phyloP scores from a whole-genome alignment of 148 eudicot genomes.

The Spergularia bocconei region DNA sequence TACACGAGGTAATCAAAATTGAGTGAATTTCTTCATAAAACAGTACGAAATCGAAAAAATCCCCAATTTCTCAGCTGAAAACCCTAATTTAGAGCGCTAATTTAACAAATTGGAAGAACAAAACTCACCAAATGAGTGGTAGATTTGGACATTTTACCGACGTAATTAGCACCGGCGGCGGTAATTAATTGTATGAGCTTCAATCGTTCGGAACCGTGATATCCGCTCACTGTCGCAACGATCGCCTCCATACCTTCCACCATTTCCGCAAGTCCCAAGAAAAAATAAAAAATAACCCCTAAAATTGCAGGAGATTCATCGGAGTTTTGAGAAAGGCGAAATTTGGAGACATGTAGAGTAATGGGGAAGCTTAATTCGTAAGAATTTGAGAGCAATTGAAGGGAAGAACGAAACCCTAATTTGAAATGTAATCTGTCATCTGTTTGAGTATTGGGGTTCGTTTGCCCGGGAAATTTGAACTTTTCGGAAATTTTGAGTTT shows the following conservation, averaged over 20 bases:
- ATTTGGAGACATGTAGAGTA: background rate
- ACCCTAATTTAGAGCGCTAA: background rate
- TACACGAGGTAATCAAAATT: too few relatives aligned
- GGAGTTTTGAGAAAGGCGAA: background rate
- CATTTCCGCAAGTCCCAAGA: conserved; percentile 3
- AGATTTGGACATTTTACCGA: conserved; percentile 59
- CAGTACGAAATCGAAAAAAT: background rate
- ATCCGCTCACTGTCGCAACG: conserved; percentile 80
- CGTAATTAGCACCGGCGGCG: conserved; percentile 58
- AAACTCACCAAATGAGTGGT: conserved; percentile 70
- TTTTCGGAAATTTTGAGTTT: too few relatives aligned
- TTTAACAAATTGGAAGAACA: background rate
- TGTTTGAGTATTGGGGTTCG: too few relatives aligned
- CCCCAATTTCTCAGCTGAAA: background rate
- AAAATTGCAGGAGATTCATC: background rate
- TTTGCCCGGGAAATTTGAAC: too few relatives aligned
- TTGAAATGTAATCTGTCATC: background rate
- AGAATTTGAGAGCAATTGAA: background rate
- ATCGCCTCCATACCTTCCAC: conserved; percentile 63
- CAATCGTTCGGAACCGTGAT: conserved; percentile 63
- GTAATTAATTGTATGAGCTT: conserved; percentile 63
- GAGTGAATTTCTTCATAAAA: too few relatives aligned
- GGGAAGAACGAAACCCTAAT: background rate
- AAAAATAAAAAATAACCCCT: conserved; percentile 16
- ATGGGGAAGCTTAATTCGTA: background rate